Evolutionary conservation across 768 basidiomycete species (phyloP).

Genomic region (Austroboletus eburneus): DNA sequence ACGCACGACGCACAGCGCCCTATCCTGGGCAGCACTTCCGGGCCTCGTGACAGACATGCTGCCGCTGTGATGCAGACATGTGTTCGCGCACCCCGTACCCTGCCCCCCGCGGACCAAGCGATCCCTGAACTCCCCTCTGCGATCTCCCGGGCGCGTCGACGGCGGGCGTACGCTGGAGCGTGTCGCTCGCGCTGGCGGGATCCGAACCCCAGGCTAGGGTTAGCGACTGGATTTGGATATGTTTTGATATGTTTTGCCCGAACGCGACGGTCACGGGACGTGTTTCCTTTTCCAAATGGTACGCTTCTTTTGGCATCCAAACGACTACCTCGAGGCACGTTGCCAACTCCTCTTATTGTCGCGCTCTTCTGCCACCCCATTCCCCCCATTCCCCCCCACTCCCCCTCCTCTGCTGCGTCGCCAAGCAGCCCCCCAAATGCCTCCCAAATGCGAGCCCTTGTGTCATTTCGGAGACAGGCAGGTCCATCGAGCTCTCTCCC

Average conservation of each 20-base stretch:
- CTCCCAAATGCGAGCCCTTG: constrained; percentile 63
- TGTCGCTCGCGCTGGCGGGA: background rate
- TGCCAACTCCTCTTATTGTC: constrained; percentile 24
- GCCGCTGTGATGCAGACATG: constrained; percentile 6
- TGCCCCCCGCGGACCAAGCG: background rate
- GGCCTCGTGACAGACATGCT: constrained; percentile 23
- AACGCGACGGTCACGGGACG: constrained; percentile 36
- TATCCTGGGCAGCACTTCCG: background rate
- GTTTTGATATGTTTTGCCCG: constrained; percentile 22
- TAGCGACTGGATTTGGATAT: constrained; percentile 8
- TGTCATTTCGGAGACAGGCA: constrained; percentile 79
- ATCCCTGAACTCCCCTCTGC: background rate
- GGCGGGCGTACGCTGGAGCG: background rate
- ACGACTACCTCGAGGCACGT: constrained; percentile 29
- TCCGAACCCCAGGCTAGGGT: constrained; percentile 21
- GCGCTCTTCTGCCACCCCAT: constrained; percentile 12
- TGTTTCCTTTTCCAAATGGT: constrained; percentile 30
- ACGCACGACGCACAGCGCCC: background rate
- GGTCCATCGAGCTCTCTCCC: constrained; percentile 17
- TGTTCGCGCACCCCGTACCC: constrained; percentile 15
- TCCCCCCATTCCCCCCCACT: background rate
- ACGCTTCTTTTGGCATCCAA: constrained; percentile 19
- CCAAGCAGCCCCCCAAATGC: constrained; percentile 27
- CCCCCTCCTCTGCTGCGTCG: constrained; percentile 8
- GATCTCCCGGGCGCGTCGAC: background rate